phyloP scores from a whole-genome alignment of 2,329 filamentous ascomycete genomes.

The Tolypocladium pustulatum region DNA sequence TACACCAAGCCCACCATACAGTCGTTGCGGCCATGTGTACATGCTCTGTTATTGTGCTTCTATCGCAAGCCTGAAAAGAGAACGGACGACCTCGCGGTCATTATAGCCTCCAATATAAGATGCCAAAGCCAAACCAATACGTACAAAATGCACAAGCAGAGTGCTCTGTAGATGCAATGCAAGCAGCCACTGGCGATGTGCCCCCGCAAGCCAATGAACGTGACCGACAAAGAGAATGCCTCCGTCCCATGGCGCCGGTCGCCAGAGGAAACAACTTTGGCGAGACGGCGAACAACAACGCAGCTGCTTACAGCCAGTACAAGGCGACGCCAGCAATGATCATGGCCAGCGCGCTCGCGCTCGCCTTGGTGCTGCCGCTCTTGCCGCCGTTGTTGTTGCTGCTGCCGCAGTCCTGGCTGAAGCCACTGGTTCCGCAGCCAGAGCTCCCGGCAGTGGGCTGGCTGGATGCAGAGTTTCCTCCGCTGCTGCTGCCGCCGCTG shows the following conservation, averaged over 20 bases:
- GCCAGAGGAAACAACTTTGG: neutral
- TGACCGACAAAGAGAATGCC: neutral
- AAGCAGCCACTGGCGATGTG: neutral
- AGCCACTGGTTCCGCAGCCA: slow-evolving; percentile 25
- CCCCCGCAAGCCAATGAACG: neutral
- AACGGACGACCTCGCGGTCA: slow-evolving; percentile 1
- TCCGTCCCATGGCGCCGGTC: neutral
- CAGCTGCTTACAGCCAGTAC: slow-evolving; percentile 20
- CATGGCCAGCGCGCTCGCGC: slow-evolving; percentile 25
- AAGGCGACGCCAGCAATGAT: slow-evolving; percentile 24
- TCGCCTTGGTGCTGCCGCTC: slow-evolving; percentile 19
- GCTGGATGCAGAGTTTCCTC: slow-evolving; percentile 7
- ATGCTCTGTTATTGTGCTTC: neutral
- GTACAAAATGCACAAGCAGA: neutral
- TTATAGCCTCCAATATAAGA: neutral
- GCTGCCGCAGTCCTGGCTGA: slow-evolving; percentile 27
- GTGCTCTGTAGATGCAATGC: neutral
- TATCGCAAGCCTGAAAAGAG: neutral
- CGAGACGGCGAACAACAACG: neutral
- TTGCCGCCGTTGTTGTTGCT: slow-evolving; percentile 17
- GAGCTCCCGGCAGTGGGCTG: slow-evolving; percentile 6
- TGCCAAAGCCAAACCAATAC: neutral
- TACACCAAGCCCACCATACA: neutral
- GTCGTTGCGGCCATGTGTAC: neutral
- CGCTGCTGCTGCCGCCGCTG: slow-evolving; percentile 8